Base-by-base conservation (phyloP, 2,329 filamentous ascomycete genomes). In the Passalora sequoiae region DNA sequence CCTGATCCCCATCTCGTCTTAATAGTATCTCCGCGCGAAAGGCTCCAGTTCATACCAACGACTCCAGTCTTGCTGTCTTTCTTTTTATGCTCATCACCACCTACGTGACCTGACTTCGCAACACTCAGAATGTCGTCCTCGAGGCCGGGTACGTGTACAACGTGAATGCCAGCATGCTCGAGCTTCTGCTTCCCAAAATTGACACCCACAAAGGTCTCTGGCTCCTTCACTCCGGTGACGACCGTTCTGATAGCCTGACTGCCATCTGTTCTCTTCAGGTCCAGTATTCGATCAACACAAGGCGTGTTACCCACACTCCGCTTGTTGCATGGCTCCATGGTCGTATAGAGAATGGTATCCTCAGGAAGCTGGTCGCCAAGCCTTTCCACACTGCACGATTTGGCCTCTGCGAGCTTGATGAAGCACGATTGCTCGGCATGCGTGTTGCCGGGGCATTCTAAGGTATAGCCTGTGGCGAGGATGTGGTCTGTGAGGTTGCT, bases 401-500 rank as follows among this genome's bases (percentile, higher is more conserved):
- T 40, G 31, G 17, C 10, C 19, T 33, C 19, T 9, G 69, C 68
- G 50, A 82, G 75, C 64, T 98, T 97, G 37, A 82, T 67, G 44
- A 98, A 76, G 60, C 88, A 94, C 65, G 84, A 91, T 69, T 98
- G 89, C 63, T 98, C 92, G 3, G 92, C 92, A 61, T 98, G 92
- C 0, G 92, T 97, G 69, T 98, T 98, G 30, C 91, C 92, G 0
- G 81, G 75, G 3, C 89, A 79, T 66, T 98, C 91, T 46, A 96
- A 76, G 0, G 92, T 96, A 69, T 91, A 97, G 42, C 92, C 91
- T 1, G 86, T 86, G 1, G 85, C 78, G 20, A 94, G 73, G 45
- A 94, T 71, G 13, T 28, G 25, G 10, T 41, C 19, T 67, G 66
- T 10, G 72, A 63, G 45, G 80, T 73, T 15, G 92, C 75, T 33